These are phyloP conservation scores for Cynanchum wilfordii DNA, from an alignment of 257 asterid species.

Conservation along the genomic window DNA sequence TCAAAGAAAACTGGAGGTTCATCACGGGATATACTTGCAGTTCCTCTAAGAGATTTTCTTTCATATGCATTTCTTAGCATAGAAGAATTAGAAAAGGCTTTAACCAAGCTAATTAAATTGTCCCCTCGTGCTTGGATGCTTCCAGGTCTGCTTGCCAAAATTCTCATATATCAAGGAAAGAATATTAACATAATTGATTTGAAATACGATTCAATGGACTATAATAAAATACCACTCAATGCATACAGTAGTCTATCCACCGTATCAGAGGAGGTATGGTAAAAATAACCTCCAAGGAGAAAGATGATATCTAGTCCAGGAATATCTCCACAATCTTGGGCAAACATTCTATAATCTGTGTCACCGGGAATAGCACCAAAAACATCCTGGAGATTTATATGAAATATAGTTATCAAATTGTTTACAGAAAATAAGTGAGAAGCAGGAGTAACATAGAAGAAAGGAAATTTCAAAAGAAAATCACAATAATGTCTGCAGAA, in stretches of 20 bases:
- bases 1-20: conserved; percentile 73
- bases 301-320: conserved; percentile 98
- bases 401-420: conserved; percentile 4
- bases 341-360: conserved; percentile 94
- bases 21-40: conserved; percentile 36
- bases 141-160: conserved; percentile 68
- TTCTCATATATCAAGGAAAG: conserved; percentile 27
- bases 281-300: conserved; percentile 90
- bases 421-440: background rate
- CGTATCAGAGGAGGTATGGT: conserved; percentile 92
- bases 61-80: conserved; percentile 66
- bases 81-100: conserved; percentile 77
- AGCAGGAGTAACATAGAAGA: background rate
- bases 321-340: conserved; percentile 85
- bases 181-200: conserved; percentile 10
- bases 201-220: conserved; percentile 33
- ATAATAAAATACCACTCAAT: conserved; percentile 54
- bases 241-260: conserved; percentile 98
- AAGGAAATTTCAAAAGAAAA: background rate
- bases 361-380: conserved; percentile 93
- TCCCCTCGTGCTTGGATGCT: conserved; percentile 99
- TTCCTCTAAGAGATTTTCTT: conserved; percentile 45
- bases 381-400: conserved; percentile 58
- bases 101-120: conserved; percentile 63
- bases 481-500: background rate